Base-by-base conservation (phyloP, 495 filamentous ascomycete genomes). In the Neurospora tetrasperma region DNA sequence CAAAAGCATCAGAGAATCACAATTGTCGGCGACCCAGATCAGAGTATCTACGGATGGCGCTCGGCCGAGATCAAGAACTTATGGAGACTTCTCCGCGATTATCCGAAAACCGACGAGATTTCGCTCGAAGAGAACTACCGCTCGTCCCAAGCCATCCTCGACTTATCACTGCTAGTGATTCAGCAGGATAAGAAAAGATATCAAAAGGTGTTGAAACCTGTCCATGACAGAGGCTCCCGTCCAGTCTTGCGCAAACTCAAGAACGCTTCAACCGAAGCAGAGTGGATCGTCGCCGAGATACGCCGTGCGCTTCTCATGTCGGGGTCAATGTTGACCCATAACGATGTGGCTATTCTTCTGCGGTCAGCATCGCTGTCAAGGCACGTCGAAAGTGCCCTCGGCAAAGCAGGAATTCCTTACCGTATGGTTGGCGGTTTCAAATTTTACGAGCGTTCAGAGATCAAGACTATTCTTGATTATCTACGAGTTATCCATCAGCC, bases 21-120 rank as follows among this genome's bases (percentile, higher is more conserved):
- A 11, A 93, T 97, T 69, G 96, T 99, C 18, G 96, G 96, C 16
- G 96, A 99, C 78, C 96, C 96, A 9, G 96, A 99, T 79, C 96
- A 99, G 78, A 97, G 94, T 76, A 99, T 99, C 70, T 99, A 99
- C 78, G 93, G 95, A 6, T 99, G 97, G 85, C 90, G 96, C n/a
- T 95, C 93, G 5, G 96, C 96, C 27, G 96, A 99, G 81, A 94
- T 96, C 75, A 89, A 91, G 79, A 99, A 99, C 79, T 85, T 98
- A 44, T 87, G 88, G 73, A 86, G 90, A 2, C 91, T 99, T 89
- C 87, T 92, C 73, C 83, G 82, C 46, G 88, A 90, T 54, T 98
- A 94, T 77, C 88, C 88, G 0, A 89, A 92, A 59, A 95, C 93
- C 1, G 86, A 92, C 0, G 88, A 94, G 23, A 90, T 98, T 23